phyloP scores from a whole-genome alignment of 2,329 filamentous ascomycete species.

The Pezicula carpinea region DNA sequence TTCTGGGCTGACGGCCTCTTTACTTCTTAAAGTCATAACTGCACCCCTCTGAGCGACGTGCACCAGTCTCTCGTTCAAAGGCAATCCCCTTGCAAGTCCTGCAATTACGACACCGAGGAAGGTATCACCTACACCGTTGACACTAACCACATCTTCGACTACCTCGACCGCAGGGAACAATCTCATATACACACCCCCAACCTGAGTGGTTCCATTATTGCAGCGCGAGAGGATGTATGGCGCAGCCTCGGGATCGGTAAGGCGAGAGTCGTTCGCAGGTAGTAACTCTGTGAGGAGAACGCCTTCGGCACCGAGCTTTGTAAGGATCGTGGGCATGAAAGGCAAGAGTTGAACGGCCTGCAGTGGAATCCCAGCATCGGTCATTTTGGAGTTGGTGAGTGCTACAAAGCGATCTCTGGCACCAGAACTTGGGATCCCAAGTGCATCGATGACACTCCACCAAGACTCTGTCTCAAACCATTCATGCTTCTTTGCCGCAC shows the following conservation, averaged over 20 bases:
- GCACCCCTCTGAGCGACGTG: constrained; percentile 78
- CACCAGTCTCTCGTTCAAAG: constrained; percentile 56
- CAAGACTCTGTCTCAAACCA: constrained; percentile 68
- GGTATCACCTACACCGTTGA: constrained; percentile 93
- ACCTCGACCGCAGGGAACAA: constrained; percentile 56
- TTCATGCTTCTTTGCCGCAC: constrained; percentile 58
- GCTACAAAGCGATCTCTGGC: constrained; percentile 67
- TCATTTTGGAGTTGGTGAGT: constrained; percentile 62
- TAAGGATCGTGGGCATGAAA: constrained; percentile 78
- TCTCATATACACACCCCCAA: constrained; percentile 80
- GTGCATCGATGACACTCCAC: constrained; percentile 75
- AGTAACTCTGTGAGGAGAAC: constrained; percentile 71
- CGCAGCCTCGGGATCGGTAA: constrained; percentile 57
- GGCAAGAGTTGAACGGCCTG: constrained; percentile 81
- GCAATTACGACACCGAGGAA: constrained; percentile 83
- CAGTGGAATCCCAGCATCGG: constrained; percentile 77
- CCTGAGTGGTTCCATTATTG: constrained; percentile 42
- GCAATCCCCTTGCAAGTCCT: constrained; percentile 54
- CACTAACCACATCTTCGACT: constrained; percentile 72
- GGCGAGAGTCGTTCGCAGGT: constrained; percentile 57
- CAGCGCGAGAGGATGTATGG: constrained; percentile 68
- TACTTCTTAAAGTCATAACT: constrained; percentile 70
- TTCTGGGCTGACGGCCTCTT: constrained; percentile 57
- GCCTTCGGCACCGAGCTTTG: constrained; percentile 65
- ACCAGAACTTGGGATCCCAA: constrained; percentile 66